Conservation (phyloP, 306 rosid species). For the Psophocarpus tetragonolobus region DNA sequence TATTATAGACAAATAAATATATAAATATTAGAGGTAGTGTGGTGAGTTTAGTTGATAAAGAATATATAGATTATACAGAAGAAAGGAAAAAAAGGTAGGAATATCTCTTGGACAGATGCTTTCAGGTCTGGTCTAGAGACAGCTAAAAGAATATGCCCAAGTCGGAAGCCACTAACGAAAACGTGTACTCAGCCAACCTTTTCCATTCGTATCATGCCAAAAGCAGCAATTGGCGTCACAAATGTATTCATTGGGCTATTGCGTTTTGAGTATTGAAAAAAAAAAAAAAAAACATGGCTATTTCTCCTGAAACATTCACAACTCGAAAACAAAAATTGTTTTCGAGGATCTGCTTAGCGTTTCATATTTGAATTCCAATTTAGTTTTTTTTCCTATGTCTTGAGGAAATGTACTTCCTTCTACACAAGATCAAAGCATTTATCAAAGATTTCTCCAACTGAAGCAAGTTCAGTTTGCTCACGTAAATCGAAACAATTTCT, state of each 20-base stretch:
- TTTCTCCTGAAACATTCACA: slow-evolving; percentile 54
- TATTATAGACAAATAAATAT: too few species aligned
- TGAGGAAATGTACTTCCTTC: slow-evolving; percentile 70
- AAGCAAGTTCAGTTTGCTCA: slow-evolving; percentile 64
- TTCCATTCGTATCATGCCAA: too few species aligned
- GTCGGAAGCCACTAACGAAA: too few species aligned
- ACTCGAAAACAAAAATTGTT: slow-evolving; percentile 64
- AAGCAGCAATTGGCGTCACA: too few species aligned
- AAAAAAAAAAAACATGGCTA: slow-evolving; percentile 52
- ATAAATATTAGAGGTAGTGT: too few species aligned
- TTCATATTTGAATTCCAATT: not conserved
- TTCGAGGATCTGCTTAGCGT: slow-evolving; percentile 58
- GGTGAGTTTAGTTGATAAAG: too few species aligned
- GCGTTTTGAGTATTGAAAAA: not conserved
- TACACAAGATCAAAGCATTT: slow-evolving; percentile 68
- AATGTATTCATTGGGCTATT: not conserved
- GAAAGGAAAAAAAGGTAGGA: too few species aligned
- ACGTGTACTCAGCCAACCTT: too few species aligned
- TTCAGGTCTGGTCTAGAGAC: too few species aligned
- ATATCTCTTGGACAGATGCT: too few species aligned
- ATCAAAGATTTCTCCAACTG: slow-evolving; percentile 65
- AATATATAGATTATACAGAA: too few species aligned
- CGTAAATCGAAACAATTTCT: slow-evolving; percentile 56
- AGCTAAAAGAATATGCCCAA: too few species aligned
- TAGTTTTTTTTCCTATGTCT: slow-evolving; percentile 56